Percentiles rank a stretch among this genome's conserved stretches.
These are phyloP conservation scores for Tilletia indica DNA, from an alignment of 1,284 basidiomycete genomes.

Conservation along the genomic window DNA sequence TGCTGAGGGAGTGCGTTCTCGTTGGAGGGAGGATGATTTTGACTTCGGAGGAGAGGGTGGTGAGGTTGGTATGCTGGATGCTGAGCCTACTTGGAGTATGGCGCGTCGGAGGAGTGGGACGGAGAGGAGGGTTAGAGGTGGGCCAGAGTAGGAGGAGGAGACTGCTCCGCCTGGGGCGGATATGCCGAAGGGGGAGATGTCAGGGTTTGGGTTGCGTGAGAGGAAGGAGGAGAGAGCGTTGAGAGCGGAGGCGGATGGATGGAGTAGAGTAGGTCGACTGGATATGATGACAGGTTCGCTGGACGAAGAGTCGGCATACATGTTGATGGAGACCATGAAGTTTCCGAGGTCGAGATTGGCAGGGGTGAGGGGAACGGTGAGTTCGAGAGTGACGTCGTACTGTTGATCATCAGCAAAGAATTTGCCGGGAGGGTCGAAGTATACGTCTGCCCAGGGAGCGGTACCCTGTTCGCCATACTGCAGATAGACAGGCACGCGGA, in stretches of 20 bases:
- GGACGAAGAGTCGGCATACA: conserved; percentile 22
- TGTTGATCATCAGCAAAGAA: conserved; percentile 47
- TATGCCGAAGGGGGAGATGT: not conserved
- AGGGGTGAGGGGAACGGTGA: conserved; percentile 45
- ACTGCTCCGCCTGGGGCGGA: not conserved
- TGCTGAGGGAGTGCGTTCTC: not conserved
- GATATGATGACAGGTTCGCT: conserved; percentile 21
- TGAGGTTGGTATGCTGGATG: conserved; percentile 23
- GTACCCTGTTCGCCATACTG: conserved; percentile 33
- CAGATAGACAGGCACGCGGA: conserved; percentile 45
- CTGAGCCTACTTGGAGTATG: not conserved
- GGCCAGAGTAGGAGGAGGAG: not conserved
- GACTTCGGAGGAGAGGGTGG: conserved; percentile 35
- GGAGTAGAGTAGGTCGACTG: conserved; percentile 27
- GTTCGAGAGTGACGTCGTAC: conserved; percentile 53
- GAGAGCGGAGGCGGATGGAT: conserved; percentile 35
- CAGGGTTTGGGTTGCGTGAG: conserved; percentile 32
- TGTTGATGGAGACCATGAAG: conserved; percentile 48
- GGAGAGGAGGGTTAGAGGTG: conserved; percentile 9
- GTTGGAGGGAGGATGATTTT: conserved; percentile 17
- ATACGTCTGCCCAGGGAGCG: conserved; percentile 19
- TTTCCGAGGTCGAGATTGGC: conserved; percentile 51
- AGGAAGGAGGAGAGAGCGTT: conserved; percentile 32
- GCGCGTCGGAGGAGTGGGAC: conserved; percentile 16
- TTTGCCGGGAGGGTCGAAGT: conserved; percentile 17